A percentile compares a stretch with the other conserved stretches of the same genome.
Evolutionary conservation across 1,284 basidiomycete genomes (phyloP).

Genomic region (Sparassis latifolia): DNA sequence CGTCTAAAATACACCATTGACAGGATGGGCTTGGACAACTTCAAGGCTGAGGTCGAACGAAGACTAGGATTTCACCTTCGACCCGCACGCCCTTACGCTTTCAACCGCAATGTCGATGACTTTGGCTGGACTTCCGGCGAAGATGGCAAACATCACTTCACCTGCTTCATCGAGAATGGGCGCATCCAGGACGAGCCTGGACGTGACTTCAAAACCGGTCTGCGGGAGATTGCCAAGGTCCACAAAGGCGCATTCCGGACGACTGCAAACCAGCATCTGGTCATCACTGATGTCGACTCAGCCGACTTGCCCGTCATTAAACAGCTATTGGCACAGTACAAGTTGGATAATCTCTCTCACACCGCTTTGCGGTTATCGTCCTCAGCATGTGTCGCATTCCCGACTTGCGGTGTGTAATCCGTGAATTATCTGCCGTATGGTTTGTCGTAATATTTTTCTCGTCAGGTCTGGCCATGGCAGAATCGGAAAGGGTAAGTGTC

Average conservation of each 20-base stretch:
- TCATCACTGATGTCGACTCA: constrained; percentile 79
- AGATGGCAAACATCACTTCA: constrained; percentile 90
- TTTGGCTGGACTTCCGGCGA: constrained; percentile 90
- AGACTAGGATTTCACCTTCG: constrained; percentile 78
- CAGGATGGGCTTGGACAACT: constrained; percentile 81
- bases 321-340: constrained; percentile 77
- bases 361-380: constrained; percentile 80
- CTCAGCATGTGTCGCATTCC: constrained; percentile 96
- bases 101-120: constrained; percentile 89
- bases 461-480: constrained; percentile 86
- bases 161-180: constrained; percentile 96
- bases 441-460: constrained; percentile 4
- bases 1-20: constrained; percentile 97
- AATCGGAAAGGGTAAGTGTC: constrained; percentile 75
- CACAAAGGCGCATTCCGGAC: constrained; percentile 93
- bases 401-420: constrained; percentile 74
- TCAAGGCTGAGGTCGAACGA: constrained; percentile 89
- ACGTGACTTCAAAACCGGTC: constrained; percentile 87
- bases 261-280: constrained; percentile 92
- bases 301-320: constrained; percentile 78
- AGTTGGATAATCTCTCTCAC: constrained; percentile 84
- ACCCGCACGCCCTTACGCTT: constrained; percentile 73
- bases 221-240: constrained; percentile 88
- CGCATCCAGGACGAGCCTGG: constrained; percentile 91
- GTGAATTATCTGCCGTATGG: background rate